Evolutionary conservation across 2,329 filamentous ascomycete species (phyloP), one percentile per base, ranked within the genome.

Genomic region (Botrytis elliptica): DNA sequence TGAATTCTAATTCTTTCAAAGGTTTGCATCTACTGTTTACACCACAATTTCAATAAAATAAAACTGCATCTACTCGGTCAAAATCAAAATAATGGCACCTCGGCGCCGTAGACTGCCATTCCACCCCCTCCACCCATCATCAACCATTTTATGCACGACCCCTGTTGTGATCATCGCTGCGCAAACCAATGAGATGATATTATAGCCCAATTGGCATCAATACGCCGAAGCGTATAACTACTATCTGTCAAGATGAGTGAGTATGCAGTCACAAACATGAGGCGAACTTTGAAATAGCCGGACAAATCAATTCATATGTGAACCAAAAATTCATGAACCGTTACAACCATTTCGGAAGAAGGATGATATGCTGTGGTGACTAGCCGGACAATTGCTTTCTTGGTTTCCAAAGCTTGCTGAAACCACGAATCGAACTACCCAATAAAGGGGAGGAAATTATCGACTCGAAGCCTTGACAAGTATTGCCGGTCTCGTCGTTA

Each of bases 391-490:
- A 65, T 90, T 84, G 77, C 85, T 94, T 89, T 94, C 87, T 91
- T 92, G 93, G 85, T 87, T 87, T 88, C 89, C 89, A 93, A 93
- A 93, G 93, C 93, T 92, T 91, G 92, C 89, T 90, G 86, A 87
- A 85, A 90, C 90, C 91, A 93, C 86, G 84, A 89, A 80, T 79
- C 79, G 79, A 81, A 82, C 80, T 79, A 77, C 79, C 82, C 81
- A 80, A 75, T 78, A 33, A 81, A 80, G 82, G 79, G 86, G 83
- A 84, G 84, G 87, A 89, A 36, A 10, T 49, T 89, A 88, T 85
- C 88, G 89, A 87, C 92, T 92, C 91, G 92, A 94, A 92, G 94
- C 92, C 92, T 93, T 80, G 90, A 88, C 87, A 91, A 92, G 90
- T 75, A 67, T 69, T 52, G 64, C 59, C 33, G n/a, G 6, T 22